Conservation (phyloP, 495 filamentous ascomycete species). For the Penicillium goetzii region DNA sequence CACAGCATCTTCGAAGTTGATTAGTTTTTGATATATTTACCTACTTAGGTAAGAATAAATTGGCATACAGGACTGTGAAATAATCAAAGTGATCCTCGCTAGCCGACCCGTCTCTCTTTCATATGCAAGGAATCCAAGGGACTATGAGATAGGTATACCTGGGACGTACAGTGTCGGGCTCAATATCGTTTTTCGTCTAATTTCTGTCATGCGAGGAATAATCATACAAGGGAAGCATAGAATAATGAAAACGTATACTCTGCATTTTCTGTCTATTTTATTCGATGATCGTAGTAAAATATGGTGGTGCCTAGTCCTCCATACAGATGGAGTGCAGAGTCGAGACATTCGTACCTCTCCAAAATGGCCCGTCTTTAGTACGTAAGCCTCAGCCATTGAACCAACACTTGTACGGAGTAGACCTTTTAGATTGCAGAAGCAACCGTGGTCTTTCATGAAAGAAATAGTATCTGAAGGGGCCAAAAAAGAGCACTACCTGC, state of each 20-base stretch:
- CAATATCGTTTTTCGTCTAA: no score
- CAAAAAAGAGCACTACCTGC: not conserved
- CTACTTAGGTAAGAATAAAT: no score
- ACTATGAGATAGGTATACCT: not conserved
- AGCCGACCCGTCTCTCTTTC: conserved; percentile 1
- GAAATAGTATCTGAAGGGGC: not conserved
- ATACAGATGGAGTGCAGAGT: not conserved
- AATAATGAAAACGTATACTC: not conserved
- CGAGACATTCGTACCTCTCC: no score
- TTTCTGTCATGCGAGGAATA: no score
- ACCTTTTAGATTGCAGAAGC: conserved; percentile 1
- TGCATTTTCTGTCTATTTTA: not conserved
- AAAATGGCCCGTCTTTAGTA: not conserved
- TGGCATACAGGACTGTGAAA: not conserved
- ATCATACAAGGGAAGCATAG: no score
- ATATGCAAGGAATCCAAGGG: not conserved
- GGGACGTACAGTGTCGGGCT: not conserved
- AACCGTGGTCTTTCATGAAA: conserved; percentile 19
- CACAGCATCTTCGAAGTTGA: no score
- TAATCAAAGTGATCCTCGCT: not conserved
- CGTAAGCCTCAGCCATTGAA: conserved; percentile 6
- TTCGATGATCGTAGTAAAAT: not conserved
- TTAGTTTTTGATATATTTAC: no score
- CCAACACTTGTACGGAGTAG: not conserved
- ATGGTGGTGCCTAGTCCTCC: not conserved